These are phyloP conservation scores for Ceratocystis lukuohia DNA, from an alignment of 2,329 filamentous ascomycete species.

Conservation along the genomic window DNA sequence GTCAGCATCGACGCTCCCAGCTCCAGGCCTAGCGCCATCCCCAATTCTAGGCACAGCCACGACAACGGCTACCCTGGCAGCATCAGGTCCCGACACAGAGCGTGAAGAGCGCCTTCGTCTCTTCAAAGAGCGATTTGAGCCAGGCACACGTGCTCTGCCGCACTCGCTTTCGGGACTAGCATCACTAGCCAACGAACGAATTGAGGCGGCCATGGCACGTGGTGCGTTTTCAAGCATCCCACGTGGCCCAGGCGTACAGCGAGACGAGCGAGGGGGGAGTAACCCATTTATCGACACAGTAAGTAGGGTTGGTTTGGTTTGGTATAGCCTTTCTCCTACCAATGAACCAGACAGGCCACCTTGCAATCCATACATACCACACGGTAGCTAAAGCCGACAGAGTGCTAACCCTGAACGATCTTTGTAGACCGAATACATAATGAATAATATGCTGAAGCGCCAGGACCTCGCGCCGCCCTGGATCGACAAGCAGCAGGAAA, in stretches of 20 bases:
- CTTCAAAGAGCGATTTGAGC: conserved; percentile 67
- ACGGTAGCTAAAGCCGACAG: background rate
- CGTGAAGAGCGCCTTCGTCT: conserved; percentile 56
- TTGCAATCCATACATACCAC: no score
- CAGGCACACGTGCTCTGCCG: conserved; percentile 58
- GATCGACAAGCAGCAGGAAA: conserved; percentile 97
- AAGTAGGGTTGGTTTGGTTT: background rate
- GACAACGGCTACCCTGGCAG: conserved; percentile 25
- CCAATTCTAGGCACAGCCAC: conserved; percentile 23
- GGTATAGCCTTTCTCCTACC: no score
- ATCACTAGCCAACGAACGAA: conserved; percentile 72
- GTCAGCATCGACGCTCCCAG: background rate
- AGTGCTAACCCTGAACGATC: background rate
- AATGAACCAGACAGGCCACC: no score
- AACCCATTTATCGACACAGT: conserved; percentile 80
- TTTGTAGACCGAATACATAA: conserved; percentile 73
- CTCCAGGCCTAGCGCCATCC: conserved; percentile 32
- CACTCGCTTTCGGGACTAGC: conserved; percentile 65
- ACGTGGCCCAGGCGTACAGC: conserved; percentile 63
- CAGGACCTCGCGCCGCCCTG: conserved; percentile 93
- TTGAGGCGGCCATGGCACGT: conserved; percentile 83
- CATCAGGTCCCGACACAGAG: conserved; percentile 54
- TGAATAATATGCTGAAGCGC: conserved; percentile 96
- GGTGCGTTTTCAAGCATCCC: conserved; percentile 80
- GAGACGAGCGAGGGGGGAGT: conserved; percentile 68